Percentiles rank a stretch among this genome's conserved stretches.
phyloP scores from a whole-genome alignment of 345 rosid species.

The Aquilaria yunnanensis region DNA sequence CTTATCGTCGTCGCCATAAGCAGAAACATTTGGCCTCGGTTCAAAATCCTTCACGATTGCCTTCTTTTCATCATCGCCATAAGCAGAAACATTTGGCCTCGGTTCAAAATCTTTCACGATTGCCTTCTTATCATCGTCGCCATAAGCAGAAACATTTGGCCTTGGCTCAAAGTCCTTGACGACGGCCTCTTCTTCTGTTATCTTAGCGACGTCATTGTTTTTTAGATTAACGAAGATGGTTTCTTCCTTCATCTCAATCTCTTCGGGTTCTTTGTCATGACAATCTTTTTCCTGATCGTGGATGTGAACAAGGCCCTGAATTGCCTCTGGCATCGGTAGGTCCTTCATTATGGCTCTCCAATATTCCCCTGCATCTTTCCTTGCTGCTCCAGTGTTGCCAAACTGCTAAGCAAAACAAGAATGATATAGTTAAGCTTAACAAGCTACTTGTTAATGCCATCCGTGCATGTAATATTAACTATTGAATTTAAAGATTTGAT shows the following conservation, averaged over 20 bases:
- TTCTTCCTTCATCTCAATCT: neutral
- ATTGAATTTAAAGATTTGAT: too few species aligned
- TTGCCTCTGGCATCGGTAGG: constrained; percentile 21
- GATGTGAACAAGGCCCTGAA: constrained; percentile 8
- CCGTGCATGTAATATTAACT: too few species aligned
- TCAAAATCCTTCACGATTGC: neutral
- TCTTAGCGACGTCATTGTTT: neutral
- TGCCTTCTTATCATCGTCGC: neutral
- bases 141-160: neutral
- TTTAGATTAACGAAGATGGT: neutral
- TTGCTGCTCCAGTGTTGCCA: constrained; percentile 6
- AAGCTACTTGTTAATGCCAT: too few species aligned
- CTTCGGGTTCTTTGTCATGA: neutral
- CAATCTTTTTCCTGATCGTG: neutral
- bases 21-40: neutral
- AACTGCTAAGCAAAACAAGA: constrained; percentile 4
- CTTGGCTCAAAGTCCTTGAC: constrained; percentile 6
- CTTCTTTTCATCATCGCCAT: neutral
- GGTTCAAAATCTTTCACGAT: neutral
- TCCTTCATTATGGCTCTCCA: constrained; percentile 22
- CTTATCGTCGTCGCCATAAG: neutral
- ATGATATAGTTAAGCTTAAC: too few species aligned
- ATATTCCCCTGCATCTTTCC: constrained; percentile 27
- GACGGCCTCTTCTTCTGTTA: neutral
- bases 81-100: neutral